Base-by-base conservation (phyloP, 768 basidiomycete species). In the Xanthoconium purpureum region DNA sequence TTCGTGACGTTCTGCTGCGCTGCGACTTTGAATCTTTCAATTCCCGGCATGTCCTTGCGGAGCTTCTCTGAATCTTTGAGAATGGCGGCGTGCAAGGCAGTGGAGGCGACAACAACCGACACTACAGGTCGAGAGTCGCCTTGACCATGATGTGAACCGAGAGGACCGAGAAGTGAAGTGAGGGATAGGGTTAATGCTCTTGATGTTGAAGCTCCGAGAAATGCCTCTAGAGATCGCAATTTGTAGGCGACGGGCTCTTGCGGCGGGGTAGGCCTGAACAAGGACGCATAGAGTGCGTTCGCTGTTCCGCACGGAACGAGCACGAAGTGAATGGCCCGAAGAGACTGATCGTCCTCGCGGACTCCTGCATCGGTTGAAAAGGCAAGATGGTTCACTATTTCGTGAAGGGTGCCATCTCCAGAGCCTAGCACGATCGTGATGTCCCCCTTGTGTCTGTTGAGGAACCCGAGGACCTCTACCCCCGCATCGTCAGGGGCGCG, bases 321-420 rank as follows among this genome's bases (percentile, higher is more conserved):
- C 17, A 75, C 83, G 57, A 87, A 74, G 35, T 64, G 65, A 53
- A 86, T 36, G 61, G 62, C 35, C 35, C 29, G 28, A 62, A 56
- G 47, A 44, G 55, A 39, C 20, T 55, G 56, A 5, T 54, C 47
- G 15, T 54, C 59, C 6, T 60, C 48, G 47, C 61, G 62, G 17
- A 56, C 60, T 18, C 63, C 68, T 20, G 61, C 66, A 39, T 65
- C 49, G 17, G 60, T 36, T 17, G 63, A 60, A 24, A 66, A 65
- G 37, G 55, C 39, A 35, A 91, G 66, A 12, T 78, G 78, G 58
- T 88, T 89, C 66, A 94, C 78, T 59, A 96, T 82, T 63, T 98
- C 94, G 69, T 96, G 91, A 38, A 94, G 76, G 1, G 94, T 97
- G 17, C 95, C 95, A 71, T 98, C 95, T 9, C 95, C 95, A 6